Percentiles rank a stretch among this genome's conserved stretches.
Evolutionary conservation across 192 early-diverging fungal genomes (phyloP).

Genomic region (Helicostylum pulchrum): DNA sequence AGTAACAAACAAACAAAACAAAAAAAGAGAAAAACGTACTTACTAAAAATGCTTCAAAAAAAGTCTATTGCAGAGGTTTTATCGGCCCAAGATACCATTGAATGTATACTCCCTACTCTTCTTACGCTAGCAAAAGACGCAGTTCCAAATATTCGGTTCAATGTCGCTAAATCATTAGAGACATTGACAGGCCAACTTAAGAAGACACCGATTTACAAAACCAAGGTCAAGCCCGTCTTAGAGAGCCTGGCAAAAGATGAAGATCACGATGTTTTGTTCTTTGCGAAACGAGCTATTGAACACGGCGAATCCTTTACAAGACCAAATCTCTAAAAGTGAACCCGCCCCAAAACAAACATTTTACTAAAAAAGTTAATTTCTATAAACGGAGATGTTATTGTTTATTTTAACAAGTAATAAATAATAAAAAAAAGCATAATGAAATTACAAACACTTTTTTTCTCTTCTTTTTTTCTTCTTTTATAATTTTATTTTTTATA

Average conservation of each 20-base stretch:
- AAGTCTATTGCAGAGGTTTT: conserved; percentile 85
- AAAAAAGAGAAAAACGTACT: no score
- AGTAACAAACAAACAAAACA: no score
- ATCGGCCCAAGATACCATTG: conserved; percentile 83
- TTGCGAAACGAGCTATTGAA: conserved; percentile 70
- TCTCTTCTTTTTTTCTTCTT: no score
- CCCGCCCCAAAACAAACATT: no score
- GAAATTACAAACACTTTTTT: no score
- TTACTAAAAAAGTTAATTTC: no score
- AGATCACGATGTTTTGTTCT: conserved; percentile 92
- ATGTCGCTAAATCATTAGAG: conserved; percentile 92
- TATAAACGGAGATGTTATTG: no score
- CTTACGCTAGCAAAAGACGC: conserved; percentile 81
- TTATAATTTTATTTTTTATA: no score
- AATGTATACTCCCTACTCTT: conserved; percentile 85
- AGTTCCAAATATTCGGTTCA: conserved; percentile 99
- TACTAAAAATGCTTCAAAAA: neutral
- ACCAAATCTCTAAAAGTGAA: no score
- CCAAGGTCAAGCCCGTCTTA: conserved; percentile 77
- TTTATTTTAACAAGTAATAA: no score
- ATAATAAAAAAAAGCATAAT: no score
- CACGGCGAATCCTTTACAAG: no score
- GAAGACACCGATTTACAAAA: conserved; percentile 65
- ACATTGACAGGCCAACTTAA: conserved; percentile 38
- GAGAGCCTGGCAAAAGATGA: conserved; percentile 79